phyloP scores from a whole-genome alignment of 768 basidiomycete genomes.

The Tylopilus sp. region DNA sequence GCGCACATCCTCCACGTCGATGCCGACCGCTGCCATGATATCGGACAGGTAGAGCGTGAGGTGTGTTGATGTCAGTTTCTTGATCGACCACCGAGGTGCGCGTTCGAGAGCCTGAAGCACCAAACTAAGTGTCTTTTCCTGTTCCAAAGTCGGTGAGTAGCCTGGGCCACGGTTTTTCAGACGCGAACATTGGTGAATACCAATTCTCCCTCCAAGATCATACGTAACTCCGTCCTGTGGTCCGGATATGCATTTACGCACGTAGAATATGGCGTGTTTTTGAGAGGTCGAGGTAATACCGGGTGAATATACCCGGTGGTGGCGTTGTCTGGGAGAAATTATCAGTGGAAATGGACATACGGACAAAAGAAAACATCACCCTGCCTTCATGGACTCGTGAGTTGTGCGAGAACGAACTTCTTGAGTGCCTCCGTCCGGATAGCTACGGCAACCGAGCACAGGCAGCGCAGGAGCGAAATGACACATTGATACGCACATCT shows the following conservation, averaged over 20 bases:
- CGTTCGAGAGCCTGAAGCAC: slow-evolving; percentile 58
- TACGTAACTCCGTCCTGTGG: slow-evolving; percentile 39
- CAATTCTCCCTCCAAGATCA: slow-evolving; percentile 57
- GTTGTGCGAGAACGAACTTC: too few species aligned
- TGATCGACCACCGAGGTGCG: too few species aligned
- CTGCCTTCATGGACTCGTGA: slow-evolving; percentile 76
- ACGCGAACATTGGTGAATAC: slow-evolving; percentile 50
- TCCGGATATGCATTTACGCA: slow-evolving; percentile 66
- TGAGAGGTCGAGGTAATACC: too few species aligned
- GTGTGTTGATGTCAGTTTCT: slow-evolving; percentile 79
- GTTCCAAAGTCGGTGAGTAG: too few species aligned
- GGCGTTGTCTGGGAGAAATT: slow-evolving; percentile 28
- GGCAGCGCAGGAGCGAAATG: too few species aligned
- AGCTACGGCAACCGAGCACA: slow-evolving; percentile 53
- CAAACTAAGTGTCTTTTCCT: slow-evolving; percentile 74
- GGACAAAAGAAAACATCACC: slow-evolving; percentile 35
- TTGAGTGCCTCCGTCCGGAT: too few species aligned
- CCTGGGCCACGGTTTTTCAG: background rate
- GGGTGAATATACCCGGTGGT: slow-evolving; percentile 54
- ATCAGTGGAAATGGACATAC: too few species aligned
- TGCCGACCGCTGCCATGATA: slow-evolving; percentile 50
- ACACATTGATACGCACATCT: too few species aligned
- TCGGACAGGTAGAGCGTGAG: slow-evolving; percentile 72
- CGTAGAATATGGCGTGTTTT: too few species aligned
- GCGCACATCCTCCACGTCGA: too few species aligned